Conservation (phyloP, 2,329 filamentous ascomycete genomes). For the Aspergillus pseudotamarii region DNA sequence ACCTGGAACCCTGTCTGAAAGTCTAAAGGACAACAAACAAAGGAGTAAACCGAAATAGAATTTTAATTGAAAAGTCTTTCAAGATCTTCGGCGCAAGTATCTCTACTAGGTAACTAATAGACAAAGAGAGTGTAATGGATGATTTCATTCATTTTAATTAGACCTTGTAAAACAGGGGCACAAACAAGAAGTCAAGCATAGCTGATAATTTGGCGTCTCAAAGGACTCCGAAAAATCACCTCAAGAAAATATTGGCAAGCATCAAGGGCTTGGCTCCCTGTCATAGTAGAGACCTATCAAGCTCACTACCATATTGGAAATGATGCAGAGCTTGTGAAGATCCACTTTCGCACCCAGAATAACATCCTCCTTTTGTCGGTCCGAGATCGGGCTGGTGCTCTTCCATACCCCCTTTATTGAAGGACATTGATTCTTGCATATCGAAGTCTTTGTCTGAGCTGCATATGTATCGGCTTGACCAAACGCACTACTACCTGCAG, state of each 20-base stretch:
- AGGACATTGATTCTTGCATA: neutral
- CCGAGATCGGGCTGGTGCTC: neutral
- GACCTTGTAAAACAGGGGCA: neutral
- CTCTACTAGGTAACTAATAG: neutral
- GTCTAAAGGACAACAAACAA: neutral
- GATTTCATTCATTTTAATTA: neutral
- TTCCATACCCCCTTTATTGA: neutral
- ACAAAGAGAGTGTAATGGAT: neutral
- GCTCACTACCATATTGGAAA: neutral
- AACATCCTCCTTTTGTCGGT: neutral
- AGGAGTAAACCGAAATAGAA: neutral
- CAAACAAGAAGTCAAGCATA: neutral
- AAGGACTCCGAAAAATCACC: neutral
- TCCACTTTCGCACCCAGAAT: neutral
- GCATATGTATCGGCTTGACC: neutral
- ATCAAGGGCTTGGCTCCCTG: neutral
- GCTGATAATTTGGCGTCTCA: neutral
- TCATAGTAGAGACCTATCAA: neutral
- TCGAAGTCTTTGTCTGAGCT: neutral
- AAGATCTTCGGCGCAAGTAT: neutral
- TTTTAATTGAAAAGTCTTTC: neutral
- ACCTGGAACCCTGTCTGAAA: neutral
- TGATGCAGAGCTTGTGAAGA: neutral
- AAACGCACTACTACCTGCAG: neutral
- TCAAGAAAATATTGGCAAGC: neutral